phyloP scores from a whole-genome alignment of 192 early-diverging fungal genomes.

The Mortierella antarctica region DNA sequence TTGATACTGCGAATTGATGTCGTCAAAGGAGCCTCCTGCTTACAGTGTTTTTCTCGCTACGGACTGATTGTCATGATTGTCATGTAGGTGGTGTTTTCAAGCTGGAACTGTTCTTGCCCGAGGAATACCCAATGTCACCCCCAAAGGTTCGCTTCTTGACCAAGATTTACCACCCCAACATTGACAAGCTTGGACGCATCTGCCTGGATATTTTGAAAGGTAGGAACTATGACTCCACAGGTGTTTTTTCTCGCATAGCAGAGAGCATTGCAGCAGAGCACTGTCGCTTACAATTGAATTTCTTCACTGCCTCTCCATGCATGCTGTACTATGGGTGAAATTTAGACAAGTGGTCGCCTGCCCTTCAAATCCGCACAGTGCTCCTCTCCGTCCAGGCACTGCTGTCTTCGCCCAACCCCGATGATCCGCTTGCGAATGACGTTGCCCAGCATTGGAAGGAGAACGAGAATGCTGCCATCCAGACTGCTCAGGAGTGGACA shows the following conservation, averaged over 20 bases:
- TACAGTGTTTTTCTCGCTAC: too few relatives aligned
- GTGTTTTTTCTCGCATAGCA: background rate
- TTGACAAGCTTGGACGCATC: slow-evolving; percentile 97
- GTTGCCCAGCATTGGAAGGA: slow-evolving; percentile 99
- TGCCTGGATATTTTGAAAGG: slow-evolving; percentile 98
- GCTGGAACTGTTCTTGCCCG: slow-evolving; percentile 96
- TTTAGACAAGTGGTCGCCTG: slow-evolving; percentile 98
- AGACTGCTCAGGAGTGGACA: slow-evolving; percentile 58
- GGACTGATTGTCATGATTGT: too few relatives aligned
- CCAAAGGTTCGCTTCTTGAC: slow-evolving; percentile 99
- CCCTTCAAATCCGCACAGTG: slow-evolving; percentile 97
- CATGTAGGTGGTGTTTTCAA: slow-evolving; percentile 87
- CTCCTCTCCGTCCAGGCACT: slow-evolving; percentile 97
- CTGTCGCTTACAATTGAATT: background rate
- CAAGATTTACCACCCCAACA: slow-evolving; percentile 99
- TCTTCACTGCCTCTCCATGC: background rate
- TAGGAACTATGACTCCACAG: slow-evolving; percentile 24
- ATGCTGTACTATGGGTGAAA: background rate
- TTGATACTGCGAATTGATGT: too few relatives aligned
- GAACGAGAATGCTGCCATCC: slow-evolving; percentile 91
- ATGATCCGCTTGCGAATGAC: slow-evolving; percentile 98
- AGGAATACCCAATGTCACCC: slow-evolving; percentile 98
- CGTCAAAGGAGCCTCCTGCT: too few relatives aligned
- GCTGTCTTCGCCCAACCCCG: slow-evolving; percentile 97
- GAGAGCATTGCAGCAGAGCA: background rate